These are phyloP conservation scores for Pythium graminicola DNA, from an alignment of 352 stramenopile genomes.

Conservation along the genomic window DNA sequence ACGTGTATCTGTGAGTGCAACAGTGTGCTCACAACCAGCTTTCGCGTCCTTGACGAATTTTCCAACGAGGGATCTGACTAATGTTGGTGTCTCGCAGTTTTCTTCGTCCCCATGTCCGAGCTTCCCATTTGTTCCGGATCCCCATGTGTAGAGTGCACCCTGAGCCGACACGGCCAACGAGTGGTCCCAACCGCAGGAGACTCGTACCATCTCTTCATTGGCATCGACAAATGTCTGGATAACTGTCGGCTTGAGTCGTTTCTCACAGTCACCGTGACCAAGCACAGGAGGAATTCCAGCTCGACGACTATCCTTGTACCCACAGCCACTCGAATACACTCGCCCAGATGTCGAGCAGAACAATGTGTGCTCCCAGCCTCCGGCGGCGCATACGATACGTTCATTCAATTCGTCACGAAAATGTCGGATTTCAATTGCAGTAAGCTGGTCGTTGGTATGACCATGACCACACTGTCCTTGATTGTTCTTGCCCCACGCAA, in stretches of 20 bases:
- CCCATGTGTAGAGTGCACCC: constrained; percentile 70
- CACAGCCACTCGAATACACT: constrained; percentile 69
- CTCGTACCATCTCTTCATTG: constrained; percentile 50
- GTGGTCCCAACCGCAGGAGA: constrained; percentile 79
- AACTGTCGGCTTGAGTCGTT: constrained; percentile 47
- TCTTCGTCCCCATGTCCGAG: constrained; percentile 80
- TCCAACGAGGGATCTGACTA: constrained; percentile 38
- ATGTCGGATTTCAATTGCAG: constrained; percentile 41
- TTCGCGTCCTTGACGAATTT: constrained; percentile 63
- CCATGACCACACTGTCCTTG: constrained; percentile 79
- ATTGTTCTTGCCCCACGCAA: constrained; percentile 82
- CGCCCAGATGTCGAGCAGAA: constrained; percentile 58
- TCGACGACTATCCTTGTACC: constrained; percentile 82
- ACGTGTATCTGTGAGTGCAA: constrained; percentile 45
- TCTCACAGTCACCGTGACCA: constrained; percentile 64
- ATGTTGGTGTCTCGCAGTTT: constrained; percentile 52
- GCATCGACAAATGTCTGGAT: constrained; percentile 45
- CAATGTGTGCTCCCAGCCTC: constrained; percentile 79
- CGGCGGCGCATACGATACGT: constrained; percentile 42
- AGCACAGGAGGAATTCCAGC: constrained; percentile 74
- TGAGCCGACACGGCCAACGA: constrained; percentile 58
- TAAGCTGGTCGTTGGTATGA: constrained; percentile 67
- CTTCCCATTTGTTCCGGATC: constrained; percentile 74
- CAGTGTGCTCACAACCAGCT: constrained; percentile 75
- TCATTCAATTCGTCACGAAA: constrained; percentile 50